Percentiles rank a stretch among this genome's conserved stretches.
phyloP scores from a whole-genome alignment of 805 yeast species.

The Hanseniaspora osmophila region DNA sequence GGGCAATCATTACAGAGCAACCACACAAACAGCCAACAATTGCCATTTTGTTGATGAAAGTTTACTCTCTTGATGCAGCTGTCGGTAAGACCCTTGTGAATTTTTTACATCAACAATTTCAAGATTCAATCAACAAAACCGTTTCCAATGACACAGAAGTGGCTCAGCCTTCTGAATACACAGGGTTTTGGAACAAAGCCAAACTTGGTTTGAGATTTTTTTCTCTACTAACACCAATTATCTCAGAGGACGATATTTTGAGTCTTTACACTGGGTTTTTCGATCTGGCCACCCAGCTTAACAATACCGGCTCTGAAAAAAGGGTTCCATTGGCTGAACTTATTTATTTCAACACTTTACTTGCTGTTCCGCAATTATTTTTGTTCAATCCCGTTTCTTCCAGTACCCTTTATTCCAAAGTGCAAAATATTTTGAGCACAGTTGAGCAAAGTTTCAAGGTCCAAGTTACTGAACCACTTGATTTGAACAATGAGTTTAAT shows the following conservation, averaged over 20 bases:
- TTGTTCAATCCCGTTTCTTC: conserved; percentile 27
- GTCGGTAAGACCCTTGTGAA: conserved; percentile 61
- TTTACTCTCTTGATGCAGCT: conserved; percentile 46
- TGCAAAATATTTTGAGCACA: conserved; percentile 32
- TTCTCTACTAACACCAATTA: conserved; percentile 49
- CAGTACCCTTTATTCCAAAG: conserved; percentile 16
- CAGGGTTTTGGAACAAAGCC: conserved; percentile 54
- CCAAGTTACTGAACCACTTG: conserved; percentile 2
- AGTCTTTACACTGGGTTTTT: conserved; percentile 41
- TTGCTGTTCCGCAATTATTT: conserved; percentile 52
- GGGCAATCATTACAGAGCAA: conserved; percentile 67
- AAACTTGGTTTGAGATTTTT: conserved; percentile 61
- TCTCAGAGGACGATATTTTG: conserved; percentile 35
- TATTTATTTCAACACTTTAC: conserved; percentile 44
- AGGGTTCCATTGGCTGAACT: conserved; percentile 56
- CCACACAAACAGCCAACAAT: conserved; percentile 79
- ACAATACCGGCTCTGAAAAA: conserved; percentile 20
- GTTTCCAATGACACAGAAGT: conserved; percentile 8
- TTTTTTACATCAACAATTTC: conserved; percentile 50
- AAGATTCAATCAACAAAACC: conserved; percentile 15
- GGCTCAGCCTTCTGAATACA: conserved; percentile 23
- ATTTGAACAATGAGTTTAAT: conserved; percentile 13
- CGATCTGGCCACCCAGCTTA: conserved; percentile 41
- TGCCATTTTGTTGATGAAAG: conserved; percentile 49
- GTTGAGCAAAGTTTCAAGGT: conserved; percentile 25